These are phyloP conservation scores for Arthrobotrys sinensis DNA, from an alignment of 2,329 filamentous ascomycete genomes.

Conservation along the genomic window DNA sequence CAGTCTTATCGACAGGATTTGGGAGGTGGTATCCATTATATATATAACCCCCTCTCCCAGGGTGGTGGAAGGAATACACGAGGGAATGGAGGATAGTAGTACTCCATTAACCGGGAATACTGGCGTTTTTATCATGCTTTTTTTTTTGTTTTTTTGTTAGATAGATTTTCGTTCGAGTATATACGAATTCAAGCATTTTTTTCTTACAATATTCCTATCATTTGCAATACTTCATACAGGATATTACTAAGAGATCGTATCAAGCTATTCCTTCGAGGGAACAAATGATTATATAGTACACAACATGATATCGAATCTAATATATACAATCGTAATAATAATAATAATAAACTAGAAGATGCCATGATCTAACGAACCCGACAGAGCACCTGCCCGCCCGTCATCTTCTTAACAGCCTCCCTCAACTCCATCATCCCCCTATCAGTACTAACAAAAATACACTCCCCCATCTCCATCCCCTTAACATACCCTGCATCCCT, in stretches of 20 bases:
- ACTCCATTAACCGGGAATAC: constrained; percentile 1
- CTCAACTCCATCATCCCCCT: constrained; percentile 83
- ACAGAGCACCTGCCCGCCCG: constrained; percentile 86
- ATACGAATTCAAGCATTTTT: constrained; percentile 30
- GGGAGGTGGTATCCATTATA: not conserved
- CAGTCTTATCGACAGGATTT: constrained; percentile 35
- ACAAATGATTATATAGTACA: constrained; percentile 38
- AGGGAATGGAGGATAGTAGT: not conserved
- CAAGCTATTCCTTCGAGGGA: not conserved
- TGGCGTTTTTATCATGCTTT: constrained; percentile 35
- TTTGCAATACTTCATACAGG: not conserved
- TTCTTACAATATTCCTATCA: not conserved
- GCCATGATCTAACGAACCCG: constrained; percentile 70
- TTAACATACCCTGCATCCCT: constrained; percentile 77
- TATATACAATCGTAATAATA: constrained; percentile 23
- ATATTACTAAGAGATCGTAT: not conserved
- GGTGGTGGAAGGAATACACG: not conserved
- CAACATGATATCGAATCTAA: constrained; percentile 18
- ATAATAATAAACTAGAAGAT: not conserved
- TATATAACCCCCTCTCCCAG: not conserved
- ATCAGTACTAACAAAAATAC: constrained; percentile 83
- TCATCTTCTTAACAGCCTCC: constrained; percentile 83
- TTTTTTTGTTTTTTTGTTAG: constrained; percentile 1
- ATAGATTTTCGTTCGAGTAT: constrained; percentile 47
- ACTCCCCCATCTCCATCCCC: constrained; percentile 85